Base-by-base conservation (phyloP, 352 stramenopile genomes). In the Phytophthora megakarya region DNA sequence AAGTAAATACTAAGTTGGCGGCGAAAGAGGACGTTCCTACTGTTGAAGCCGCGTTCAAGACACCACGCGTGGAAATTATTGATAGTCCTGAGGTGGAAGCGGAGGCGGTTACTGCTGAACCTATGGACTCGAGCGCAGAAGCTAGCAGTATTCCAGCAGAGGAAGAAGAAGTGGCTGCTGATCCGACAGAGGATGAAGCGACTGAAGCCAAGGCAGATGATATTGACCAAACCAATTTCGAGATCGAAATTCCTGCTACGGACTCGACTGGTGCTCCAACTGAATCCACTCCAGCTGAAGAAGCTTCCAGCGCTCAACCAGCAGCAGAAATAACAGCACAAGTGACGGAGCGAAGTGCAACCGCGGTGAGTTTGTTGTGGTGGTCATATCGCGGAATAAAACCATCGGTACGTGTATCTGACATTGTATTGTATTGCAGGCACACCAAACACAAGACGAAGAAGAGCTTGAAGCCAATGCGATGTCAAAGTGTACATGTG, bases 401-500 rank as follows among this genome's bases (percentile, higher is more conserved):
- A 23, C 21, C 11, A 10, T 43, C 25, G n/a, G n/a, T n/a, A n/a
- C n/a, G n/a, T n/a, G n/a, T 22, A 16, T 32, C 18, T 44, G 12
- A 37, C 12, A 21, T 19, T n/a, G 3, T 39, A 52, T 8, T 30
- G 38, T 19, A 12, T 59, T 47, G 11, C 45, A 66, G 48, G 54
- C 49, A 18, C 53, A 60, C 30, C 23, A 39, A 19, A 57, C 55
- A 45, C 51, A 70, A 23, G 58, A 70, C 15, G 78, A 92, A 32
- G 62, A 76, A 32, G 62, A 76, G 21, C 67, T 90, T 0, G 81
- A 90, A 7, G 67, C 51, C 6, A 83, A 88, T 43, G 73, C 78
- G n/a, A 90, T 92, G 80, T 70, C 77, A 35, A 81, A 80, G 39
- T 92, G 82, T 63, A 76, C 65, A 0, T 92, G 83, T 35, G 78